Evolutionary conservation across 805 yeast genomes (phyloP), one percentile per base, ranked within the genome.

Genomic region (Zygosaccharomyces pseudorouxii): DNA sequence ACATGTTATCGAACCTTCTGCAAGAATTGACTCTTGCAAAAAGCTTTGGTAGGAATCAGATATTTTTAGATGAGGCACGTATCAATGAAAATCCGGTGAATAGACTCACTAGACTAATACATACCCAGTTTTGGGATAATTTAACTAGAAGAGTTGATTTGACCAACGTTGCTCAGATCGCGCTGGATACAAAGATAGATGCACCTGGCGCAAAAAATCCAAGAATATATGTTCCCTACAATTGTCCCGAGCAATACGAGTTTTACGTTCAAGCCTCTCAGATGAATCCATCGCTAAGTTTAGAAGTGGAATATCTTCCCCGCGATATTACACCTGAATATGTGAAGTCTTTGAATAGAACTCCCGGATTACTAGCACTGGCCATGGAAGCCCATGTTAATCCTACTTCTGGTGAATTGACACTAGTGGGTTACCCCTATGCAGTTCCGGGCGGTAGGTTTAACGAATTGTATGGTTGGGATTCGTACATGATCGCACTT

Each of bases 401-500:
- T 55, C 81, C 84, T 6, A 59, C 70, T 3, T 68, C 76, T 1
- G 78, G 81, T 48, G 77, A 78, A 36, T 63, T 62, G 14, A 72
- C 76, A 11, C 57, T 84, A 41, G 72, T 77, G 35, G 88, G 89
- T 18, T 81, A 77, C 59, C 96, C 96, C 0, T 92, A 92, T 66
- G 86, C 88, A 14, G 98, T 92, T 20, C 99, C 99, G 1, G 99
- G 99, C 14, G 98, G 99, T 19, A 74, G 99, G 54, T 92, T 92
- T 69, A 93, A 93, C 70, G 99, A 92, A 69, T 77, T 89, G 50
- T 92, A 93, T 62, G 99, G 98, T 12, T 92, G 99, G 99, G 99
- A 92, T 66, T 89, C 97, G 2, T 92, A 93, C 63, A 86, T 93
- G 84, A 89, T 84, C 63, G 79, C 93, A 0, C 67, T 89, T 20